A percentile compares a stretch with the other conserved stretches of the same genome.
Evolutionary conservation across 345 rosid species (phyloP).

Genomic region (Acer campestre): DNA sequence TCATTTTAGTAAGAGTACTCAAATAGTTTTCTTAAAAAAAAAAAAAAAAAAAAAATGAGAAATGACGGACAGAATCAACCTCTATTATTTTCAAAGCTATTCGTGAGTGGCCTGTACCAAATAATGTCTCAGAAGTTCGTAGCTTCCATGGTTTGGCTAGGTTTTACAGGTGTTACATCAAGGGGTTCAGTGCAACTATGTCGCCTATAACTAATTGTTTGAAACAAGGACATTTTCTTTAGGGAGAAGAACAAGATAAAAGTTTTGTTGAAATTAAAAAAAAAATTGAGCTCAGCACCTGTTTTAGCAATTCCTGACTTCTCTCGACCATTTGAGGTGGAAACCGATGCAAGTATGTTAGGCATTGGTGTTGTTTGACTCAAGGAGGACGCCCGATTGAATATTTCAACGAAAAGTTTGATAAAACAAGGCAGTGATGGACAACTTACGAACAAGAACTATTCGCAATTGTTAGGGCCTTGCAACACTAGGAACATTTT

Average conservation of each 20-base stretch:
- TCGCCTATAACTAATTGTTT: neutral
- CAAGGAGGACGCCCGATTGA: neutral
- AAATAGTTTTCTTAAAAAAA: neutral
- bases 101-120: neutral
- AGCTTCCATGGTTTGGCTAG: neutral
- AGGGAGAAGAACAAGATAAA: neutral
- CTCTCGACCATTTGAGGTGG: constrained; percentile 8
- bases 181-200: neutral
- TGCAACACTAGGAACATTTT: constrained; percentile 2
- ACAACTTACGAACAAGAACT: neutral
- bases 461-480: neutral
- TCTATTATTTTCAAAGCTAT: constrained; percentile 4
- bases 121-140: neutral
- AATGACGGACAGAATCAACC: neutral
- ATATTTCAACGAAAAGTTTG: neutral
- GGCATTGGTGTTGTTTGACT: neutral
- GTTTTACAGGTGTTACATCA: neutral
- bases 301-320: neutral
- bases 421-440: neutral
- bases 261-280: neutral
- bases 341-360: neutral
- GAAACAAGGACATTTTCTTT: neutral
- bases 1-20: too few species aligned
- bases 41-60: too few species aligned
- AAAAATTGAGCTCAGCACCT: neutral